Evolutionary conservation across 2,329 filamentous ascomycete genomes (phyloP).

Genomic region (Colletotrichum kahawae): DNA sequence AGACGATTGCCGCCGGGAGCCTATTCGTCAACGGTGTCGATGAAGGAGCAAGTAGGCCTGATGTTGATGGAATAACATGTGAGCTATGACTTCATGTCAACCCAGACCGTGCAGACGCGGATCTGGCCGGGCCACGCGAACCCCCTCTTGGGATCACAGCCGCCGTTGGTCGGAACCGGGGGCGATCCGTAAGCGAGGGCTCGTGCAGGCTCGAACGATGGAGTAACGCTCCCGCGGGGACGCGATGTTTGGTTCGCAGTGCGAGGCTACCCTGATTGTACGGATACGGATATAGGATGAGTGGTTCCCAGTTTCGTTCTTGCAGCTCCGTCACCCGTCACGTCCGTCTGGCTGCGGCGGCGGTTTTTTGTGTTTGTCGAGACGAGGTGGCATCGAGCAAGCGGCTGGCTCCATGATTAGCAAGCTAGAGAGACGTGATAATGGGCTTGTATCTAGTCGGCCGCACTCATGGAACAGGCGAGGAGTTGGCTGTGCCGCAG

Average conservation of each 20-base stretch:
- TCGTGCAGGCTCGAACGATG: not conserved
- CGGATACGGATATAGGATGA: not conserved
- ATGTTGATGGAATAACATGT: not conserved
- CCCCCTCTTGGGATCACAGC: not conserved
- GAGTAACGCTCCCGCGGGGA: not conserved
- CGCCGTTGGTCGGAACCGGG: not conserved
- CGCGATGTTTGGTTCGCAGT: not conserved
- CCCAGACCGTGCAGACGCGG: not conserved
- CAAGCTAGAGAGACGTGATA: not conserved
- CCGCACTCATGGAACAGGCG: not conserved
- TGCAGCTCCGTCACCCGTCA: not conserved
- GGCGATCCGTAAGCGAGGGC: not conserved
- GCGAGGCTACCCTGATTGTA: not conserved
- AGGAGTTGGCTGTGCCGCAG: not conserved
- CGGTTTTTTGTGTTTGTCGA: not conserved
- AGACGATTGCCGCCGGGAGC: not conserved
- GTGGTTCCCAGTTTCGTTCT: not conserved
- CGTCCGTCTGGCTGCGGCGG: not conserved
- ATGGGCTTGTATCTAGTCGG: not conserved
- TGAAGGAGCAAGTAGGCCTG: not conserved
- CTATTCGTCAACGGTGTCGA: not conserved
- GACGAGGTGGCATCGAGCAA: not conserved
- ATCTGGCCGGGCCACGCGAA: constrained; percentile 1
- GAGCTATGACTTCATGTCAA: not conserved
- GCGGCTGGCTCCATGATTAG: not conserved